Percentiles rank a stretch among this genome's conserved stretches.
These are phyloP conservation scores for Myrica gale DNA, from an alignment of 306 rosid species.

Conservation along the genomic window DNA sequence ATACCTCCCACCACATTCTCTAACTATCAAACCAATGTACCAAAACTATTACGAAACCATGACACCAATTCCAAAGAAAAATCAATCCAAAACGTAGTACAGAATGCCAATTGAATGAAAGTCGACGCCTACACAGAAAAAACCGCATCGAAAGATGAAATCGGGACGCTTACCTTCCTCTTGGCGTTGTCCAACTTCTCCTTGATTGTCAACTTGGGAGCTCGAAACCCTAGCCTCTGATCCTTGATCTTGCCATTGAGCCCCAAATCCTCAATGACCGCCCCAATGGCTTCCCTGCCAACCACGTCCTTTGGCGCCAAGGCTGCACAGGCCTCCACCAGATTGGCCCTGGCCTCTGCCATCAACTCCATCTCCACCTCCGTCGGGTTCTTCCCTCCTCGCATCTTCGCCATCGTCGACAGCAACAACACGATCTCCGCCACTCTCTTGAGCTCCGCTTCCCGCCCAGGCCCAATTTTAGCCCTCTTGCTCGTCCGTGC, in stretches of 20 bases:
- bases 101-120: not conserved
- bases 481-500: slow-evolving; percentile 52
- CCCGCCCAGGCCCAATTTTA: slow-evolving; percentile 29
- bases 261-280: slow-evolving; percentile 83
- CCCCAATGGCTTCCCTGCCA: slow-evolving; percentile 60
- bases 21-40: not conserved
- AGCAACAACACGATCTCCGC: slow-evolving; percentile 88
- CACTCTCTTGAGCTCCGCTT: slow-evolving; percentile 59
- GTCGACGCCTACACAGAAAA: not conserved
- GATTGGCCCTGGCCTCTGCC: slow-evolving; percentile 77
- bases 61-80: not conserved
- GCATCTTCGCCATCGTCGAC: slow-evolving; percentile 74
- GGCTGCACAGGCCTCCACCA: slow-evolving; percentile 58
- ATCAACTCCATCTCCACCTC: slow-evolving; percentile 64
- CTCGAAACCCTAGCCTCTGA: slow-evolving; percentile 78
- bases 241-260: slow-evolving; percentile 61
- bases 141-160: not conserved
- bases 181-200: slow-evolving; percentile 61
- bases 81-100: not conserved
- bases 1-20: not conserved
- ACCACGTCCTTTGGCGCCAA: slow-evolving; percentile 82
- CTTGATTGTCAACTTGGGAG: slow-evolving; percentile 66
- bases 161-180: slow-evolving; percentile 55
- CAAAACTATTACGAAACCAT: not conserved
- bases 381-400: slow-evolving; percentile 63